Base-by-base conservation (phyloP, 2,329 filamentous ascomycete genomes). In the Colletotrichum graminicola region DNA sequence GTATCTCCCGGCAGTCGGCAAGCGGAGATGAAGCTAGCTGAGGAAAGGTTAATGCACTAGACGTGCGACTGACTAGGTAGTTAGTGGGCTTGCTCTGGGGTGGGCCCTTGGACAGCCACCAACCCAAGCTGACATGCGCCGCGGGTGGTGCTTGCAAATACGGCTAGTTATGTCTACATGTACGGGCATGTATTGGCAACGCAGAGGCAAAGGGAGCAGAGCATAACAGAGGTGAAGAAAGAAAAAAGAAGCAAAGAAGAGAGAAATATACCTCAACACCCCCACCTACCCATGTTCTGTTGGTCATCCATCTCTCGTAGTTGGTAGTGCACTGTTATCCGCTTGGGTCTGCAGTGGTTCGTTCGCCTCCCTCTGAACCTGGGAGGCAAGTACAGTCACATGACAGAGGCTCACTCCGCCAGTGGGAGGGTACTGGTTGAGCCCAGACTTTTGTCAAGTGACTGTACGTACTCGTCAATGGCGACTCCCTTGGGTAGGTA, bases 11-110 rank as follows among this genome's bases (percentile, higher is more conserved):
- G 68, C 52, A 68, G 43, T 52, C 68, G 68, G 65, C 68, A 63
- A 71, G 54, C 65, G 65, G 47, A 55, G 67, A 60, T 52, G 63
- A 60, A 52, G 59, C 67, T 71, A 55, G 68, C 26, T 62, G 64
- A 68, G 52, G 43, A 52, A 49, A 49, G 60, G 45, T 52, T 62
- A 71, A 59, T 52, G 57, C 52, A 68, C 56, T 36, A 62, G 52
- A 43, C 59, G 59, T 59, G 32, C 64, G 54, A 59, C 45, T 4
- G 32, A 62, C 59, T 56, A 45, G 6, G 6, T 43, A 36, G n/a
- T n/a, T 55, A 2, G 52, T n/a, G 32, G 21, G 29, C 21, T 55
- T 29, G 21, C 52, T 21, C 21, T 45, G 21, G 43, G 41, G 29
- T 29, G 41, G 41, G 43, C 54, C 21, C 32, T 39, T 55, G 32